A percentile compares a stretch with the other conserved stretches of the same genome.
Evolutionary conservation across 2,329 filamentous ascomycete species (phyloP).

Genomic region (Alternaria ventricosa): DNA sequence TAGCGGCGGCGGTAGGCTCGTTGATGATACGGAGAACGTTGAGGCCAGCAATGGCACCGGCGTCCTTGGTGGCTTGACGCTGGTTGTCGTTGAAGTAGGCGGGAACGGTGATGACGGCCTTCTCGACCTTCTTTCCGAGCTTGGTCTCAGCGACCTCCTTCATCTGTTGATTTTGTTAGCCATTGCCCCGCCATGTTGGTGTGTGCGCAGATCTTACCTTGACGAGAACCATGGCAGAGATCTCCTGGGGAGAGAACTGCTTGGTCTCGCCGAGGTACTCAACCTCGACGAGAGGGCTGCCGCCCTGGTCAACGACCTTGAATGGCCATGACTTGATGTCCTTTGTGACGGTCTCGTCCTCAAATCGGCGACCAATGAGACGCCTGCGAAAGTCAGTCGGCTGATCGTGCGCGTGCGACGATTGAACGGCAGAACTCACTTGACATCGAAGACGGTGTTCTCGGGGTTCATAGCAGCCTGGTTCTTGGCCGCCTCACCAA

Average conservation of each 20-base stretch:
- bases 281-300: slow-evolving; percentile 91
- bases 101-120: slow-evolving; percentile 98
- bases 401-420: not conserved
- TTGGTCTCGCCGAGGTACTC: slow-evolving; percentile 95
- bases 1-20: slow-evolving; percentile 97
- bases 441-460: slow-evolving; percentile 99
- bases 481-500: slow-evolving; percentile 99
- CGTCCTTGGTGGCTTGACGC: slow-evolving; percentile 99
- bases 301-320: slow-evolving; percentile 91
- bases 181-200: not conserved
- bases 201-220: slow-evolving; percentile 68
- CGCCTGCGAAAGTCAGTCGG: slow-evolving; percentile 67
- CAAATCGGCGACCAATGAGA: slow-evolving; percentile 94
- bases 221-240: slow-evolving; percentile 97
- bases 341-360: slow-evolving; percentile 97
- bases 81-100: slow-evolving; percentile 99
- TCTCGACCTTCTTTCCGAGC: slow-evolving; percentile 98
- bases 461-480: slow-evolving; percentile 98
- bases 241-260: slow-evolving; percentile 97
- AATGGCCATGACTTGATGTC: slow-evolving; percentile 99
- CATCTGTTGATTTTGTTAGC: slow-evolving; percentile 69
- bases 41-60: slow-evolving; percentile 94
- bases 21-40: slow-evolving; percentile 99
- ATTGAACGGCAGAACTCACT: slow-evolving; percentile 66
- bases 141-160: slow-evolving; percentile 99